These are phyloP conservation scores for Coprinellus micaceus DNA, from an alignment of 768 basidiomycete species.

Conservation along the genomic window DNA sequence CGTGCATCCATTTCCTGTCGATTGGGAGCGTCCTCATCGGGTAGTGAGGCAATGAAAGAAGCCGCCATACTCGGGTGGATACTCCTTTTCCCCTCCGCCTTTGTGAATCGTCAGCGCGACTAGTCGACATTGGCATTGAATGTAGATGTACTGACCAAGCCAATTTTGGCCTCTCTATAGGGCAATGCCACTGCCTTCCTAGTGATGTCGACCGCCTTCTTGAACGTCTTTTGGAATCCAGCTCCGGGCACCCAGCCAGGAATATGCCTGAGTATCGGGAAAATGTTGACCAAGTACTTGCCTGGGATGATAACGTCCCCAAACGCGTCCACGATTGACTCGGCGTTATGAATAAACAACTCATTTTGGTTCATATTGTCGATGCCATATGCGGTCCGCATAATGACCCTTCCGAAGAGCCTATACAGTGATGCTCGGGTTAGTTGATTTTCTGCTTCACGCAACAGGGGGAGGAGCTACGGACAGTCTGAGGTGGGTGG, in stretches of 20 bases:
- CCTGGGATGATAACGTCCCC: conserved; percentile 1
- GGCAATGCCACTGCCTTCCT: background rate
- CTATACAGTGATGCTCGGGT: background rate
- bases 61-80: conserved; percentile 4
- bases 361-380: background rate
- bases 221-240: background rate
- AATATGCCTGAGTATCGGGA: conserved; percentile 6
- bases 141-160: background rate
- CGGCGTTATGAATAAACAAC: background rate
- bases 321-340: background rate
- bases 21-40: background rate
- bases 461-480: background rate
- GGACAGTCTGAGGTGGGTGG: conserved; percentile 6
- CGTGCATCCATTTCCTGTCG: background rate
- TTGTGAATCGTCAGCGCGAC: background rate
- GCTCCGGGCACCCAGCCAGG: conserved; percentile 9
- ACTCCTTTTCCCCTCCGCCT: background rate
- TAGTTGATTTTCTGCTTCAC: background rate
- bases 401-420: background rate
- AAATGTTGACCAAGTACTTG: background rate
- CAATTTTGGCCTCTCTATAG: background rate
- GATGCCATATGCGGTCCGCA: conserved; percentile 1
- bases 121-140: background rate
- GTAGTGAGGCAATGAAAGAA: conserved; percentile 1
- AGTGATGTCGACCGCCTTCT: background rate